Conservation (phyloP, 768 basidiomycete genomes). For the Lactarius sanguifluus region DNA sequence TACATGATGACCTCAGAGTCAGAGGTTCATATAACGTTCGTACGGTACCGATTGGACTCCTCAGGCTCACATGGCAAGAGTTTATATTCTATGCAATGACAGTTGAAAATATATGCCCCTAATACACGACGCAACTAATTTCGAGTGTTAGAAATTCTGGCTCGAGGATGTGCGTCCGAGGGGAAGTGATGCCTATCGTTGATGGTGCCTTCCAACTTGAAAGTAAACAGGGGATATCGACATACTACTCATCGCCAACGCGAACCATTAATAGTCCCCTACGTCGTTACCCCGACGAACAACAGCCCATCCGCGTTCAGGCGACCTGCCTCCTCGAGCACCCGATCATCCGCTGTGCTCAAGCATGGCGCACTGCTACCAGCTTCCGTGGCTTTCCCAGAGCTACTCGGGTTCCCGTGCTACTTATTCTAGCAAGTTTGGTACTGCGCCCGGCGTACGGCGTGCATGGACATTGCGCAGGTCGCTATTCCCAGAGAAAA, state of each 20-base stretch:
- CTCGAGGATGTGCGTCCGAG: no score
- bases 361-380: slow-evolving; percentile 60
- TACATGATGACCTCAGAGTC: no score
- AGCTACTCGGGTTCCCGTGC: slow-evolving; percentile 69
- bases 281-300: slow-evolving; percentile 64
- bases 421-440: slow-evolving; percentile 55
- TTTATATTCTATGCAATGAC: no score
- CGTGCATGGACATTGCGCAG: slow-evolving; percentile 78
- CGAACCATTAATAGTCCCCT: background rate
- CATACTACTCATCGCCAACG: background rate
- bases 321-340: slow-evolving; percentile 71
- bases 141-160: no score
- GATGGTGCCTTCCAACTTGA: no score
- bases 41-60: no score
- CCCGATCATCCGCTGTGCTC: slow-evolving; percentile 73
- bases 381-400: slow-evolving; percentile 42
- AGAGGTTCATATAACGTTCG: no score
- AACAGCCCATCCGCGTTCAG: slow-evolving; percentile 73
- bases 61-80: no score
- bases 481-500: slow-evolving; percentile 88
- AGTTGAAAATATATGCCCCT: no score
- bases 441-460: slow-evolving; percentile 2
- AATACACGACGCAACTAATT: no score
- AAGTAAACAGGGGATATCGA: no score
- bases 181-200: no score